phyloP scores from a whole-genome alignment of 192 early-diverging fungal species.

The Polychytrium aggregatum region DNA sequence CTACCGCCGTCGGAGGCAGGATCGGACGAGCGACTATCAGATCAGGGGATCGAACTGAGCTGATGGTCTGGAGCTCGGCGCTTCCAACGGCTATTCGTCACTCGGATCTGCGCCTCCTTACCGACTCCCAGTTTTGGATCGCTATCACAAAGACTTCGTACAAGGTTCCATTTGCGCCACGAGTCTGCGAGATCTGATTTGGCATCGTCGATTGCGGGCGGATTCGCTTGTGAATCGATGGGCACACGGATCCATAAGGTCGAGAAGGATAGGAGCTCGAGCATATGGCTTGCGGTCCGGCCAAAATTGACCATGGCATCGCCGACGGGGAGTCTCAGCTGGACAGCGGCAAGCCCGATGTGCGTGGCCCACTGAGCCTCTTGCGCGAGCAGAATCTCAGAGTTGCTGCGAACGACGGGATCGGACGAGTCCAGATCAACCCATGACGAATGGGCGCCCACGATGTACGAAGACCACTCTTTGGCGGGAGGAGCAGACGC shows the following conservation, averaged over 20 bases:
- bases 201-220: not conserved
- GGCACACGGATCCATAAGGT: not conserved
- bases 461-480: no score
- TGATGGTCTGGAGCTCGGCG: not conserved
- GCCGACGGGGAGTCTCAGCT: conserved; percentile 31
- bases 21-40: no score
- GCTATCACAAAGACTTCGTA: conserved; percentile 62
- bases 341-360: conserved; percentile 47
- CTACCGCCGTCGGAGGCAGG: conserved; percentile 26
- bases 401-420: conserved; percentile 2
- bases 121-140: conserved; percentile 50
- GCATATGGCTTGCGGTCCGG: conserved; percentile 34
- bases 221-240: not conserved
- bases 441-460: no score
- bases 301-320: conserved; percentile 43
- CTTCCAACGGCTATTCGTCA: not conserved
- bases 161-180: conserved; percentile 73
- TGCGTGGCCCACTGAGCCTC: conserved; percentile 60
- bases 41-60: not conserved
- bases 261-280: no score
- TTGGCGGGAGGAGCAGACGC: no score
- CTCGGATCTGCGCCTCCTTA: conserved; percentile 1
- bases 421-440: conserved; percentile 12
- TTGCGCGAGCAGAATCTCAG: conserved; percentile 16
- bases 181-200: conserved; percentile 17